phyloP scores from a whole-genome alignment of 345 rosid genomes.

The Turnera subulata region DNA sequence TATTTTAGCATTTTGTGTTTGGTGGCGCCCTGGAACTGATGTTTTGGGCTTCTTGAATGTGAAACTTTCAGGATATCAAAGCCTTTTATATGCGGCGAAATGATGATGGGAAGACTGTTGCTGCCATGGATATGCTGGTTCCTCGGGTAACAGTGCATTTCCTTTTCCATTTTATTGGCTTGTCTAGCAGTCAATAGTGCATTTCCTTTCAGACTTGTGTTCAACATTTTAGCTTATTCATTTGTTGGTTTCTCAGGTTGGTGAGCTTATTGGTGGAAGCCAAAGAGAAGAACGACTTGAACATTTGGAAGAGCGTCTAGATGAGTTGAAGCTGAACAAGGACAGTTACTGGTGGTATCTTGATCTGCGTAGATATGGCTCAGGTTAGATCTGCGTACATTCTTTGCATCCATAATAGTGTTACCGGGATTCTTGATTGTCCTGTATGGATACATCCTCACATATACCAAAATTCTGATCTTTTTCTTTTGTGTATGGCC shows the following conservation, averaged over 20 bases:
- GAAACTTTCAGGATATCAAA: constrained; percentile 66
- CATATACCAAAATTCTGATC: no score
- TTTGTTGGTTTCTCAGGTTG: constrained; percentile 50
- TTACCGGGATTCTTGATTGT: no score
- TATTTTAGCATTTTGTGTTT: not conserved
- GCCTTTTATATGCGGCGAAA: constrained; percentile 99
- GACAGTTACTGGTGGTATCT: constrained; percentile 99
- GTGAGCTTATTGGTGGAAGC: constrained; percentile 98
- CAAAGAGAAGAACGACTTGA: constrained; percentile 97
- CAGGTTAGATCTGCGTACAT: constrained; percentile 50
- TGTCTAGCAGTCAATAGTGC: not conserved
- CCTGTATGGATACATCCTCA: no score
- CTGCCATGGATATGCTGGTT: constrained; percentile 98
- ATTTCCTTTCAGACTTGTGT: not conserved
- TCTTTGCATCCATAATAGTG: no score
- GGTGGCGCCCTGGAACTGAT: not conserved
- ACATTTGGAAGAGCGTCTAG: constrained; percentile 72
- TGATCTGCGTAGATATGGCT: constrained; percentile 90
- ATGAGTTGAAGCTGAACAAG: constrained; percentile 67
- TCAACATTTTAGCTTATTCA: not conserved
- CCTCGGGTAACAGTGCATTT: constrained; percentile 64
- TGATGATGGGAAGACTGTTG: constrained; percentile 95
- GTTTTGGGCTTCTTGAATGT: constrained; percentile 12
- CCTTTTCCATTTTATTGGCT: not conserved
- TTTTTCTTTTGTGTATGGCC: constrained; percentile 9